Base-by-base conservation (phyloP, 2,329 filamentous ascomycete genomes). In the Westerdykella aurantiaca region DNA sequence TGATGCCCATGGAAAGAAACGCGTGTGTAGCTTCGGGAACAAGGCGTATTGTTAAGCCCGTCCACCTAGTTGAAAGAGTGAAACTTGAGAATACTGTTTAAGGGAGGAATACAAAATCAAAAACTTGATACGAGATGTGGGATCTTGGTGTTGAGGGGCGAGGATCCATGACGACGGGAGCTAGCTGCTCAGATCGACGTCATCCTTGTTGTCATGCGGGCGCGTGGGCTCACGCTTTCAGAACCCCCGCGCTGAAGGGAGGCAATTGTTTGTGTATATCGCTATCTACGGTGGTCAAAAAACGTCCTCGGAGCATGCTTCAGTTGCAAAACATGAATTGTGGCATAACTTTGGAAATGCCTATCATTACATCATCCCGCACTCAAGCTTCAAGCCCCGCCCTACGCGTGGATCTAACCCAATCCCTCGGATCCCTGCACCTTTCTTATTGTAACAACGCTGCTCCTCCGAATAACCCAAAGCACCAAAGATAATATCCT, bases 1-100 rank as follows among this genome's bases (percentile, higher is more conserved):
- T 75, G 37, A 72, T 68, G 10, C n/a, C 33, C 18, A 37, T 14
- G 21, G 41, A 22, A 12, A n/a, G 17, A 5, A n/a, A 17, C 6
- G 13, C 2, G 33, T 21, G 3, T 21, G 18, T 21, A 3, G 18
- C 18, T 6, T 21, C 18, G 18, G 18, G 18, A 21, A 21, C 6
- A 21, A 21, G 18, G 18, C 18, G 3, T 12, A 6, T 33, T 14
- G 31, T 14, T 14, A 33, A 14, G 31, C 4, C 4, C 31, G 31
- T 13, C 5, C 14, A 33, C 31, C 12, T 7, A 33, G 6, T 5
- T 13, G 31, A 33, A 33, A 33, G 12, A 33, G 6, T 21, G 18
- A 6, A 21, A 21, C 18, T 13, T 33, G 31, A 33, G 14, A 14
- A 33, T 33, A 14, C 5, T 33, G 6, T 33, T 33, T 12, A 33